These are phyloP conservation scores for Lagenidium giganteum DNA, from an alignment of 352 stramenopile species.

Conservation along the genomic window DNA sequence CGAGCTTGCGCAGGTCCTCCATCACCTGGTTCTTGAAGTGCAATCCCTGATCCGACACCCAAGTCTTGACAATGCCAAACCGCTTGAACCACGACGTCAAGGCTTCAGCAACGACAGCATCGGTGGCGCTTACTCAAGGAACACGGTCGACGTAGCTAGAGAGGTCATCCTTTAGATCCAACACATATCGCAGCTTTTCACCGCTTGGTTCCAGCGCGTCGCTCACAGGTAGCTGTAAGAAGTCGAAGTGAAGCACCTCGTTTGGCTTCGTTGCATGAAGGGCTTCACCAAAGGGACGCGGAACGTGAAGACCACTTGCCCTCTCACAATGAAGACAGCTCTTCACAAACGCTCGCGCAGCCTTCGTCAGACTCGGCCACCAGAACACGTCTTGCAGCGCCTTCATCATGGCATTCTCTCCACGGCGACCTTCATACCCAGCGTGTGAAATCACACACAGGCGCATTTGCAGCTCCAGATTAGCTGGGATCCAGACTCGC, in stretches of 20 bases:
- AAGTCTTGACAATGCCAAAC: conserved; percentile 5
- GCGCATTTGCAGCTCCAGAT: too few relatives aligned
- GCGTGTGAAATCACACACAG: too few relatives aligned
- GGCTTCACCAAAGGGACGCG: conserved; percentile 9
- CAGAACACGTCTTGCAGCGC: too few relatives aligned
- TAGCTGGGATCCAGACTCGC: too few relatives aligned
- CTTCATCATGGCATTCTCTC: too few relatives aligned
- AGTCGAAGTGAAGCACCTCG: conserved; percentile 25
- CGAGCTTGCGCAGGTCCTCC: conserved; percentile 1
- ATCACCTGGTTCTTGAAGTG: conserved; percentile 23
- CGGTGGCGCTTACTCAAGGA: not conserved
- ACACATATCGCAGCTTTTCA: conserved; percentile 8
- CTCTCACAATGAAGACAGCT: conserved; percentile 9
- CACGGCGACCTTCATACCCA: too few relatives aligned
- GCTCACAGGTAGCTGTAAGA: conserved; percentile 4
- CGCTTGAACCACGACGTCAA: conserved; percentile 8
- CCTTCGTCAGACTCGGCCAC: too few relatives aligned
- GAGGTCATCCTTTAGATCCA: conserved; percentile 17
- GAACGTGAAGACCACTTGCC: not conserved
- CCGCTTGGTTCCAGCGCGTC: not conserved
- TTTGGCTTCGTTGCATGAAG: conserved; percentile 15
- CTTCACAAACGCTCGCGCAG: conserved; percentile 1
- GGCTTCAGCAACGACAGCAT: too few relatives aligned
- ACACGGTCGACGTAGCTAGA: conserved; percentile 11
- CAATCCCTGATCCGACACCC: conserved; percentile 17